These are phyloP conservation scores for Penicillium sp. DNA, from an alignment of 2,329 filamentous ascomycete genomes.

Conservation along the genomic window DNA sequence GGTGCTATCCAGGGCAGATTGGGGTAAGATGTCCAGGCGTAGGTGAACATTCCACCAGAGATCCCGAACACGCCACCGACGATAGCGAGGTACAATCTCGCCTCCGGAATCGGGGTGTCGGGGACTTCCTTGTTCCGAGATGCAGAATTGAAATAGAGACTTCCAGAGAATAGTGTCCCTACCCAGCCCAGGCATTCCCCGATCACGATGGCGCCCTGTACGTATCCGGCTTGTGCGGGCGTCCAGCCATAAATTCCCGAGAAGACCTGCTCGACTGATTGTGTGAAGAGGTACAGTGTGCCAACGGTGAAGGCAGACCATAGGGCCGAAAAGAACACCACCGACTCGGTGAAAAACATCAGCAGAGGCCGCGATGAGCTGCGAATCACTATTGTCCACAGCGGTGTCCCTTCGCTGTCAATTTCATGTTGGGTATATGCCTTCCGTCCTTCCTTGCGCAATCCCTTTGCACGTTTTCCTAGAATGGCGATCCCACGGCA, in stretches of 20 bases:
- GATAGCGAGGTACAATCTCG: conserved; percentile 43
- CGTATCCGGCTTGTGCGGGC: conserved; percentile 34
- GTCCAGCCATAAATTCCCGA: conserved; percentile 30
- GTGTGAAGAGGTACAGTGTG: conserved; percentile 45
- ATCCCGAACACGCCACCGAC: conserved; percentile 35
- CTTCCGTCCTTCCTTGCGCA: conserved; percentile 32
- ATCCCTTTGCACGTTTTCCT: conserved; percentile 32
- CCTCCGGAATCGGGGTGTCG: conserved; percentile 44
- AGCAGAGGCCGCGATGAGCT: conserved; percentile 38
- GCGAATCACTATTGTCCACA: conserved; percentile 28
- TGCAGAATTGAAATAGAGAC: conserved; percentile 31
- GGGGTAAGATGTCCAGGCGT: conserved; percentile 36
- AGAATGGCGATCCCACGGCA: conserved; percentile 44
- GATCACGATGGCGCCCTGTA: conserved; percentile 43
- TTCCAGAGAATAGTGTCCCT: conserved; percentile 30
- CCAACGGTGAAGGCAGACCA: conserved; percentile 47
- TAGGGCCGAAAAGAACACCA: conserved; percentile 43
- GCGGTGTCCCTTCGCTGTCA: conserved; percentile 27
- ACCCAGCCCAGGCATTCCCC: conserved; percentile 43
- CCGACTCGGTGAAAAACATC: conserved; percentile 44
- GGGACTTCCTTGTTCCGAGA: conserved; percentile 40
- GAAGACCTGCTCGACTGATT: conserved; percentile 44
- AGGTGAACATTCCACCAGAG: conserved; percentile 37
- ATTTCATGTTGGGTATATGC: conserved; percentile 36
- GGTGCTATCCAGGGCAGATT: conserved; percentile 38